A percentile compares a stretch with the other conserved stretches of the same genome.
phyloP scores from a whole-genome alignment of 768 basidiomycete genomes.

The Termitomyces sp. region DNA sequence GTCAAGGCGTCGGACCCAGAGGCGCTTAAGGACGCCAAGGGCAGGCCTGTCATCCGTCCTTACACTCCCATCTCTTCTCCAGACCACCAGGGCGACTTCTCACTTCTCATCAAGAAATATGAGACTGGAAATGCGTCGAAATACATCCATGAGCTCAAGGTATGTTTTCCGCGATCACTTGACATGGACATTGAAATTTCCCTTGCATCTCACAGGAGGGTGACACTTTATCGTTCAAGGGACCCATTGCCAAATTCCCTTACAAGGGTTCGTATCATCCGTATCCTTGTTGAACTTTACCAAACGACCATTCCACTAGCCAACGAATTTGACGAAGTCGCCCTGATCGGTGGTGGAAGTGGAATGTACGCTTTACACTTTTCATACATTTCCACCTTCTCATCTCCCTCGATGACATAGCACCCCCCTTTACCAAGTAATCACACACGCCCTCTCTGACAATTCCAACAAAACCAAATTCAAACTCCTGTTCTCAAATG shows the following conservation, averaged over 20 bases:
- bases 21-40: constrained; percentile 64
- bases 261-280: constrained; percentile 57
- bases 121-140: constrained; percentile 81
- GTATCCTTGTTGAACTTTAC: neutral
- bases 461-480: constrained; percentile 88
- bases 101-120: constrained; percentile 81
- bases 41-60: constrained; percentile 83
- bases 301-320: constrained; percentile 31
- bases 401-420: constrained; percentile 26
- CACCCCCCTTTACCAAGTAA: constrained; percentile 79
- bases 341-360: constrained; percentile 88
- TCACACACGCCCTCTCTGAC: constrained; percentile 67
- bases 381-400: neutral
- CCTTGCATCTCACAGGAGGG: constrained; percentile 43
- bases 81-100: constrained; percentile 68
- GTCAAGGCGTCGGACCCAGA: constrained; percentile 70
- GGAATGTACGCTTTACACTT: constrained; percentile 60
- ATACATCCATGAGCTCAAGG: constrained; percentile 73
- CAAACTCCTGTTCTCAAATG: constrained; percentile 87
- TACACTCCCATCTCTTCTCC: constrained; percentile 90
- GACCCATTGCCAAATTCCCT: constrained; percentile 82
- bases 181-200: neutral
- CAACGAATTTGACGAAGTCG: constrained; percentile 82
- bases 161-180: constrained; percentile 9
- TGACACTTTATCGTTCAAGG: constrained; percentile 81